Percentiles rank a stretch among this genome's conserved stretches.
phyloP scores from a whole-genome alignment of 164 flowering plant genomes.

The Buxus sempervirens region DNA sequence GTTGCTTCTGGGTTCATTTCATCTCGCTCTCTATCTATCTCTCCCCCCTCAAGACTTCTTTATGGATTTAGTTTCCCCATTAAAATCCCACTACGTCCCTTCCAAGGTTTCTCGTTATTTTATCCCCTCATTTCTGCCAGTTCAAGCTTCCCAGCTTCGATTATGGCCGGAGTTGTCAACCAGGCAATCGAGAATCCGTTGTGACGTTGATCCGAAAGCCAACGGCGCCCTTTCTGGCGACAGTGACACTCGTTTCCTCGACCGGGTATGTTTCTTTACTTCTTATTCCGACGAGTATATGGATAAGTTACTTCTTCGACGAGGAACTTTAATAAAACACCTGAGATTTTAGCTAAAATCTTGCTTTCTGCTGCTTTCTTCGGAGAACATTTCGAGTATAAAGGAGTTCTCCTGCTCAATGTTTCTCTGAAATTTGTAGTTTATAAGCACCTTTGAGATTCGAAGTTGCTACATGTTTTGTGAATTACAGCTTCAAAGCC shows the following conservation, averaged over 20 bases:
- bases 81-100: neutral
- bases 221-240: conserved; percentile 56
- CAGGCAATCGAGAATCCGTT: conserved; percentile 17
- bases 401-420: neutral
- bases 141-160: conserved; percentile 12
- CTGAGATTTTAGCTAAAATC: neutral
- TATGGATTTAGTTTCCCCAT: conserved; percentile 1
- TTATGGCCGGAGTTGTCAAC: neutral
- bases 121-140: neutral
- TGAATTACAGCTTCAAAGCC: too few species aligned
- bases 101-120: neutral
- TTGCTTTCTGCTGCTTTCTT: neutral
- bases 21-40: too few species aligned
- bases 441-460: neutral
- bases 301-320: neutral
- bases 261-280: conserved; percentile 47
- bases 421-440: neutral
- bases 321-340: neutral
- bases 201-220: conserved; percentile 39
- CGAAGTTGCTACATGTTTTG: too few species aligned
- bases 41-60: too few species aligned
- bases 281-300: too few species aligned
- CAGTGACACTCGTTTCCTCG: conserved; percentile 52
- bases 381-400: neutral
- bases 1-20: too few species aligned